Conservation (phyloP, 2,329 filamentous ascomycete species). For the Calonectria leucothoes region DNA sequence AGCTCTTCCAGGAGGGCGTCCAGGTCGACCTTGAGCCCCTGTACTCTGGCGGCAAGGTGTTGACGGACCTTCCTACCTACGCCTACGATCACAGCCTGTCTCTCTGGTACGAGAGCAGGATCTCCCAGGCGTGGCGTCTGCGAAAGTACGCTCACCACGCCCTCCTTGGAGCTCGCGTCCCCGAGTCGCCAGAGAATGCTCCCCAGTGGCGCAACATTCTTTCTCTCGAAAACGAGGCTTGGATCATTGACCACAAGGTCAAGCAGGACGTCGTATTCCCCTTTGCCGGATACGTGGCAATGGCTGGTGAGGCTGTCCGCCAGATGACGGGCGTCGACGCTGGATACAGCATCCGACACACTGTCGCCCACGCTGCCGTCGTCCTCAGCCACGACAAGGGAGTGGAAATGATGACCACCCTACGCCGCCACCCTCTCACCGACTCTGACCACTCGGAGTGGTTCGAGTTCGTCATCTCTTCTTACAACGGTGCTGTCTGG, state of each 20-base stretch:
- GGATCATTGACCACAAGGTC: slow-evolving; percentile 58
- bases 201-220: slow-evolving; percentile 39
- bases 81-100: slow-evolving; percentile 29
- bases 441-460: slow-evolving; percentile 21
- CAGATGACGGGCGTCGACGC: slow-evolving; percentile 25
- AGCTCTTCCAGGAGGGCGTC: background rate
- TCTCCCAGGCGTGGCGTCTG: slow-evolving; percentile 22
- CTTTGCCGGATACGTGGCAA: slow-evolving; percentile 50
- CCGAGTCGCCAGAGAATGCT: slow-evolving; percentile 31
- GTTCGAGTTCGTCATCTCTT: slow-evolving; percentile 23
- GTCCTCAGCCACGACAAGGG: slow-evolving; percentile 34
- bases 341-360: slow-evolving; percentile 34
- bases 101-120: slow-evolving; percentile 17
- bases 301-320: slow-evolving; percentile 42
- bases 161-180: slow-evolving; percentile 32
- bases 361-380: slow-evolving; percentile 45
- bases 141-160: slow-evolving; percentile 23
- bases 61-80: slow-evolving; percentile 50
- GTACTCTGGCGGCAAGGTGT: background rate
- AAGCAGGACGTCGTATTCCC: slow-evolving; percentile 56
- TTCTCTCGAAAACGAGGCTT: slow-evolving; percentile 45
- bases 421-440: slow-evolving; percentile 14
- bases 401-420: slow-evolving; percentile 20
- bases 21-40: background rate
- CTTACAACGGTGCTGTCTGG: slow-evolving; percentile 20